Evolutionary conservation across 2,329 filamentous ascomycete species (phyloP), one percentile per base, ranked within the genome.

Genomic region (Atkinsonella hypoxylon): DNA sequence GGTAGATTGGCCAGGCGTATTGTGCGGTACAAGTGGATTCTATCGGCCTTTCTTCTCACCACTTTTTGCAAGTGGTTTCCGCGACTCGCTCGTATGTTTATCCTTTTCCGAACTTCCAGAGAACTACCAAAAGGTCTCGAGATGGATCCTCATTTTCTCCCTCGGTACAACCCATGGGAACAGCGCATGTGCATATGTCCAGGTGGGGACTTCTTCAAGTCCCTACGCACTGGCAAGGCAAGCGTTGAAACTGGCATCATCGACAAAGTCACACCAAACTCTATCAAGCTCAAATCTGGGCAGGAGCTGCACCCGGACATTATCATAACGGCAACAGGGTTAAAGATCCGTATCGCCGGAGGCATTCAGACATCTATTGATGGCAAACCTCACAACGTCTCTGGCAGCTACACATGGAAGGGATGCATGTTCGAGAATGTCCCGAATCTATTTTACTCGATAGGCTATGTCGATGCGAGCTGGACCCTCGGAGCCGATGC

Each of bases 141-240:
- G 3, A 61, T 73, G 47, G 74, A 82, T 50, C 73, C 76, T 2
- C 76, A 85, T 62, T 85, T 85, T 65, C 74, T 72, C 5, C 82
- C 81, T 0, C 61, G 60, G 2, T 85, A 85, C 57, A 72, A 75
- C 42, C 81, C 81, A 0, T 82, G 84, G 76, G 76, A 87, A 47
- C 86, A 93, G 64, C 78, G 87, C 0, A 68, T 90, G n/a, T 89
- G 86, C 58, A 67, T 87, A 49, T 81, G 63, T 18, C 72, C 71
- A 0, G 68, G 73, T 47, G 73, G 70, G 3, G 75, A 79, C 57
- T 79, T 78, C 57, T 78, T 71, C 61, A 58, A 68, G 30, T 66
- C 69, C 0, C 58, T 78, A 0, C 64, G 64, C 40, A 59, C 58
- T 0, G 63, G 63, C 1, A 73, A 72, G 45, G 62, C 64, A 1